Evolutionary conservation across 2,329 filamentous ascomycete genomes (phyloP), one percentile per base, ranked within the genome.

Genomic region (Microascus cirrosus): DNA sequence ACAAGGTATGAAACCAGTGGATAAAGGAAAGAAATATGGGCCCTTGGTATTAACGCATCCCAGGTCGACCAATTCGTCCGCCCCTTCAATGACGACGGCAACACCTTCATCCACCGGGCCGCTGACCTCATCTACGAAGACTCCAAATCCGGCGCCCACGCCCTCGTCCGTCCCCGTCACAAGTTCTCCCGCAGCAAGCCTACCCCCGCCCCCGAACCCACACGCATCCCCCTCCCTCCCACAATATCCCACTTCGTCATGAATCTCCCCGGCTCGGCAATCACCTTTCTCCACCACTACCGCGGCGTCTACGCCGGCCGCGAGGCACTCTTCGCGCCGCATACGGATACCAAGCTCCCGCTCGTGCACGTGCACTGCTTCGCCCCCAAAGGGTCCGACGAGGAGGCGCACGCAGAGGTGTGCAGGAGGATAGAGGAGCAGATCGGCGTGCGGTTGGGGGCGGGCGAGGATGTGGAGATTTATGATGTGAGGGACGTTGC

Each of bases 301-400:
- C 51, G 53, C 24, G 93, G 94, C 4, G 72, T 96, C 18, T 97
- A 96, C 68, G 74, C 81, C n/a, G 84, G 84, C 2, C 78, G 83
- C 25, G 84, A 91, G 68, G 61, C 70, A 1, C 76, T 90, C 1
- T 92, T 93, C 64, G 67, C 72, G 32, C 83, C 85, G 1, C 70
- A 81, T 59, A 86, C 82, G 1, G 68, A 69, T 10, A 76, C 75
- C 12, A 77, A 77, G 60, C 76, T 97, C 54, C 94, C 94, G 0
- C 79, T 95, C 73, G 78, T 97, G 13, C 94, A 99, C 70, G 88
- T 89, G n/a, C 90, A 99, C 74, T 96, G 91, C 74, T 99, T 99
- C 74, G 87, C 87, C 25, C 84, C 58, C 50, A 93, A 95, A 73
- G 85, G 81, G 55, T 86, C 90, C 39, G 85, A 90, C 64, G 87